Base-by-base conservation (phyloP, 352 stramenopile genomes). In the Phytophthora fragariaefolia region DNA sequence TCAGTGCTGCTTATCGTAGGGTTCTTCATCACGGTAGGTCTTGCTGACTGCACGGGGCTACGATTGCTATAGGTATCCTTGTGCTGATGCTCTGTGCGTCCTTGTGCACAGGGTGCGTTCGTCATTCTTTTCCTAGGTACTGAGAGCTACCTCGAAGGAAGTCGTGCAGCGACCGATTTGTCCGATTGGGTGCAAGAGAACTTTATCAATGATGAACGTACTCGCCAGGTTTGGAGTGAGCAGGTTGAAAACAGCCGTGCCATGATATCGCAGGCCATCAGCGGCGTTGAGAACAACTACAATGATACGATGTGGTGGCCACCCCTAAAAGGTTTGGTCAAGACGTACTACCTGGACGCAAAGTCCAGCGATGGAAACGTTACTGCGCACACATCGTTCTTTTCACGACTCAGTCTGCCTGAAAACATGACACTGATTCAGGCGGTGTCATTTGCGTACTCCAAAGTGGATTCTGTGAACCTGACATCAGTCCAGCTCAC, bases 261-360 rank as follows among this genome's bases (percentile, higher is more conserved):
- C 9, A 95, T 95, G 87, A 83, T 96, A 12, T 89, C 85, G 3
- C 80, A 90, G 17, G 88, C 84, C 8, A 69, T 96, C 20, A 87
- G 77, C 32, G 79, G 85, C 18, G 75, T 96, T n/a, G 88, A 96
- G 63, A 71, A 91, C 63, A 91, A 92, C 32, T 96, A 94, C 70
- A 96, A 95, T 54, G 82, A 93, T 43, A 96, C 88, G 12, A 93
- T 96, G 82, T 96, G 88, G 88, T 96, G 87, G 85, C 86, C 83
- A 47, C 86, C 88, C 15, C 63, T 96, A 24, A 95, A 95, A 65
- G 79, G 80, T 42, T 59, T 96, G 24, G 82, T 95, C 26, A 90
- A 91, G 63, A 90, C 85, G 52, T 95, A 94, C 67, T 96, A 93
- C 47, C 27, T 95, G 27, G 86, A 93, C 55, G 69, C 75, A 20